Evolutionary conservation across 768 basidiomycete genomes (phyloP), one percentile per base, ranked within the genome.

Genomic region (Suillus subalutaceus): DNA sequence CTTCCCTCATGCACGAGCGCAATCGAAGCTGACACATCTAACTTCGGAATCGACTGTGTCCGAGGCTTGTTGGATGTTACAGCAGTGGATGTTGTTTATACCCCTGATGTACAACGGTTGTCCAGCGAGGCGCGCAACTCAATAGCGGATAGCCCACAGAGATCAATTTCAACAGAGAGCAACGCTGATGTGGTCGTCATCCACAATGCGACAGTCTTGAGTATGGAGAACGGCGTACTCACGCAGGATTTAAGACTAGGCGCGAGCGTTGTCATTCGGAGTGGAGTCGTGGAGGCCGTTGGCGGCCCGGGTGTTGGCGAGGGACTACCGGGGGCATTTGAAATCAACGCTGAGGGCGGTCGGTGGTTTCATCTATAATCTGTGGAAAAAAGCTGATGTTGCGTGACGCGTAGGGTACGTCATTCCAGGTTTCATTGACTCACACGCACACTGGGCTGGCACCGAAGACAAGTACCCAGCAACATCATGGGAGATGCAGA

Each of bases 361-460:
- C 66, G 67, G 80, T 73, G 6, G 63, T 40, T 23, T 7, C 64
- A 40, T 41, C 18, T 41, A 18, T 10, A 18, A 26, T 59, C n/a
- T 26, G 9, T 41, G 16, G 23, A 12, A 6, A 18, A 18, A 30
- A 5, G 16, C 26, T 59, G 5, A 59, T 9, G 7, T 60, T 58
- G 35, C 40, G 30, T 26, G 41, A 60, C 44, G 16, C 60, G 9
- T 43, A 91, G 90, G 88, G 6, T 89, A 82, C 66, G 80, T 92
- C 20, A 75, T 87, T 4, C 90, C 90, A 18, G 91, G 90, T 3
- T 91, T 91, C 73, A 86, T 92, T 60, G 90, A 92, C 65, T 87
- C 88, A 9, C 90, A 92, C 69, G 90, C 90, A 3, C 91, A 92
- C 65, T 92, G 90, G 90, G 71, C 77, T 20, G 89, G 89, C 0